These are phyloP conservation scores for Colletotrichum magnum DNA, from an alignment of 2,329 filamentous ascomycete species.

Conservation along the genomic window DNA sequence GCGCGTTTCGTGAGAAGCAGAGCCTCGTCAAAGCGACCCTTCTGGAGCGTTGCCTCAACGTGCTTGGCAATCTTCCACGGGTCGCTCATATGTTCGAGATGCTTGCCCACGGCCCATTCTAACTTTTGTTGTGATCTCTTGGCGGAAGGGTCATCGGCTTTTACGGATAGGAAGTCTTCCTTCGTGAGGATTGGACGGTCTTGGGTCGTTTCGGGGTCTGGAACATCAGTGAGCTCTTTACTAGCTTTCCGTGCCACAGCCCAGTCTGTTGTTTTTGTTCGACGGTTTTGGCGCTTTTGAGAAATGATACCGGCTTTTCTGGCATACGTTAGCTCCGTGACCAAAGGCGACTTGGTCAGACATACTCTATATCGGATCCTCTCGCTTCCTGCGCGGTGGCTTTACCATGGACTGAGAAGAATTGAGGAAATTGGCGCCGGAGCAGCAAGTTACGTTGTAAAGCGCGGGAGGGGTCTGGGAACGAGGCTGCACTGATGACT, in stretches of 20 bases:
- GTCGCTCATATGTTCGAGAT: slow-evolving; percentile 76
- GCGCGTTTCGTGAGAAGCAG: slow-evolving; percentile 76
- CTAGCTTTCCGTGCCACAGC: background rate
- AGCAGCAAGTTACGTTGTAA: slow-evolving; percentile 4
- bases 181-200: background rate
- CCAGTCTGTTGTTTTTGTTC: too few relatives aligned
- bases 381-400: too few relatives aligned
- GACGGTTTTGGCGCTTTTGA: too few relatives aligned
- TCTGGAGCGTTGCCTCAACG: slow-evolving; percentile 72
- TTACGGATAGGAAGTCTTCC: slow-evolving; percentile 7
- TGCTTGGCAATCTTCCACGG: slow-evolving; percentile 80
- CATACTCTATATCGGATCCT: too few relatives aligned
- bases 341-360: too few relatives aligned
- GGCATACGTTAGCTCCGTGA: too few relatives aligned
- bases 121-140: slow-evolving; percentile 47
- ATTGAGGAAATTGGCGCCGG: slow-evolving; percentile 2
- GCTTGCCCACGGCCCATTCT: slow-evolving; percentile 61
- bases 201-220: background rate
- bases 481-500: background rate
- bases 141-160: slow-evolving; percentile 6
- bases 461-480: slow-evolving; percentile 5
- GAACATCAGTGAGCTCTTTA: background rate
- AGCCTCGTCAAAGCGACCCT: slow-evolving; percentile 76
- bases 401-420: background rate
- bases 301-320: too few relatives aligned